phyloP scores from a whole-genome alignment of 768 basidiomycete genomes.

The Omphalotus guepiniiformis region DNA sequence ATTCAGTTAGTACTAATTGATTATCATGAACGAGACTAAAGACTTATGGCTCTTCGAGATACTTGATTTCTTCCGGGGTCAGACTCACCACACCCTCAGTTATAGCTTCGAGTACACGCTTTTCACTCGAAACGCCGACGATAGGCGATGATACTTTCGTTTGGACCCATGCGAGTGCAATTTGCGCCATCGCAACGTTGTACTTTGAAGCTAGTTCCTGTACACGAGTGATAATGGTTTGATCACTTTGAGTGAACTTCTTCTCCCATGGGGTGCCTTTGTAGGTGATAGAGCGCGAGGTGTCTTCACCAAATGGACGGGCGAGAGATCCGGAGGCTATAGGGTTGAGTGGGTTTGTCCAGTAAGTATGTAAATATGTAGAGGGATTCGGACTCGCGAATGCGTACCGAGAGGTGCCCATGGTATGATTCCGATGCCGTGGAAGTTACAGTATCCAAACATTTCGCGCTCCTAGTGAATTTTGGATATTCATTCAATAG shows the following conservation, averaged over 20 bases:
- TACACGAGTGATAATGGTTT: conserved; percentile 32
- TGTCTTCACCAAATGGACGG: conserved; percentile 27
- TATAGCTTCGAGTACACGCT: conserved; percentile 17
- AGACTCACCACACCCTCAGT: conserved; percentile 26
- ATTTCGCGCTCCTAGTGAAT: conserved; percentile 39
- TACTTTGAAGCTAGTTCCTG: conserved; percentile 38
- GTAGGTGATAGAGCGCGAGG: conserved; percentile 8
- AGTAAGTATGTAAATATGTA: neutral
- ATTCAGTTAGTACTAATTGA: neutral
- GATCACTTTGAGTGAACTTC: conserved; percentile 21
- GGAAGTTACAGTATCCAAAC: conserved; percentile 39
- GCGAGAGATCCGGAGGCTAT: conserved; percentile 31
- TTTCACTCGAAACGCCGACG: conserved; percentile 19
- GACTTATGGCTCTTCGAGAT: conserved; percentile 35
- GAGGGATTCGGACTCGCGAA: neutral
- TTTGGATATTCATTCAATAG: neutral
- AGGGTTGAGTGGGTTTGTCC: no score
- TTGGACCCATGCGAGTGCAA: conserved; percentile 40
- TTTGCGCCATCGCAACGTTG: conserved; percentile 39
- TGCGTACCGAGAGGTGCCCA: conserved; percentile 37
- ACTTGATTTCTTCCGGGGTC: conserved; percentile 37
- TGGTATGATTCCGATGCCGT: conserved; percentile 51
- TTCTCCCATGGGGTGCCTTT: conserved; percentile 18
- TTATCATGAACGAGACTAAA: neutral
- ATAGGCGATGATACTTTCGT: conserved; percentile 32